Evolutionary conservation across 768 basidiomycete species (phyloP).

Genomic region (Rubroboletus satanas): DNA sequence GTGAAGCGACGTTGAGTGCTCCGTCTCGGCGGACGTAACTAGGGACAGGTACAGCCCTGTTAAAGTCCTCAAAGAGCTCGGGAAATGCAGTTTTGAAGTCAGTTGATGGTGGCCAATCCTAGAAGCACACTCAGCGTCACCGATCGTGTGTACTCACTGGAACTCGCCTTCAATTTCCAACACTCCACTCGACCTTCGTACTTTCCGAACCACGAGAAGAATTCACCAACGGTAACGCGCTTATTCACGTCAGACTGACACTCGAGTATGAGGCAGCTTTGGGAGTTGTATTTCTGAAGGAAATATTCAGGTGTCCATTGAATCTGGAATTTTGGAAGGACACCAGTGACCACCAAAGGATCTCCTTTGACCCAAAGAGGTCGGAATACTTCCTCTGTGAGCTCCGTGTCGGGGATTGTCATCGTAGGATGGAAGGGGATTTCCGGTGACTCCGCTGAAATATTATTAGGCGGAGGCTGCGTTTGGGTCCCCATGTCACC

Average conservation of each 20-base stretch:
- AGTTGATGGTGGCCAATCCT: slow-evolving; percentile 91
- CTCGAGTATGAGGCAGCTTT: slow-evolving; percentile 71
- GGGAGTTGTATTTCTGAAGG: slow-evolving; percentile 57
- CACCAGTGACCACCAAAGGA: slow-evolving; percentile 72
- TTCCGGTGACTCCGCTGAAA: slow-evolving; percentile 20
- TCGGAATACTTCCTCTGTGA: slow-evolving; percentile 61
- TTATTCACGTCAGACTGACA: slow-evolving; percentile 71
- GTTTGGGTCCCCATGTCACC: background rate
- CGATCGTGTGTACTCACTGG: background rate
- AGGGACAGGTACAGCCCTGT: slow-evolving; percentile 77
- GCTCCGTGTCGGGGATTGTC: slow-evolving; percentile 43
- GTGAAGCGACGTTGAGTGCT: slow-evolving; percentile 80
- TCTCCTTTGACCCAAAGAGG: slow-evolving; percentile 69
- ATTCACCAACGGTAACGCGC: slow-evolving; percentile 65
- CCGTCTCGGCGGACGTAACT: slow-evolving; percentile 91
- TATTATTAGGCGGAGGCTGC: slow-evolving; percentile 7
- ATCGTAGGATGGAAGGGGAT: slow-evolving; percentile 47
- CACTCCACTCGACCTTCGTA: slow-evolving; percentile 54
- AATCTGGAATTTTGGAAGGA: slow-evolving; percentile 58
- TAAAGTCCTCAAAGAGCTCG: slow-evolving; percentile 83
- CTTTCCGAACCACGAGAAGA: slow-evolving; percentile 75
- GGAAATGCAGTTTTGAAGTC: slow-evolving; percentile 86
- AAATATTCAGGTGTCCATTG: slow-evolving; percentile 86
- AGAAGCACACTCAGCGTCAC: slow-evolving; percentile 8
- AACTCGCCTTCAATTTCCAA: slow-evolving; percentile 72